Conservation (phyloP, 768 basidiomycete genomes). For the Mycena polygramma region DNA sequence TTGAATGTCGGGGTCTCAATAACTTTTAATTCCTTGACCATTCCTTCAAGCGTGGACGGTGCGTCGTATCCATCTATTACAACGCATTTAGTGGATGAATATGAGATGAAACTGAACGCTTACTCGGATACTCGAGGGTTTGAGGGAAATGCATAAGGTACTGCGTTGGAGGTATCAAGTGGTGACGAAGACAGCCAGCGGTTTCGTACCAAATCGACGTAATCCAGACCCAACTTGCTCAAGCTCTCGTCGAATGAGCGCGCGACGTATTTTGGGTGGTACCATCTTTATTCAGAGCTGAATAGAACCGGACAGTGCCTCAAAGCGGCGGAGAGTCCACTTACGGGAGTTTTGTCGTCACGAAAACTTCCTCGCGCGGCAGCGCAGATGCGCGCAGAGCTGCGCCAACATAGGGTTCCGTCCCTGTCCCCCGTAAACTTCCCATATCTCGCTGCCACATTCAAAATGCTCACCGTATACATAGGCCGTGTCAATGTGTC, state of each 20-base stretch:
- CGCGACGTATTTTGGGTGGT: slow-evolving; percentile 54
- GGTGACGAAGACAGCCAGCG: neutral
- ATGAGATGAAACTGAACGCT: neutral
- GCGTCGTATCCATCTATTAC: slow-evolving; percentile 32
- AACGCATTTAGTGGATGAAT: neutral
- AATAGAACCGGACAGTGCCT: slow-evolving; percentile 51
- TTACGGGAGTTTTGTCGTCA: slow-evolving; percentile 64
- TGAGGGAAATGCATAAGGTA: slow-evolving; percentile 69
- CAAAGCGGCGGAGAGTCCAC: too few species aligned
- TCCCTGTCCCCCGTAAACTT: slow-evolving; percentile 38
- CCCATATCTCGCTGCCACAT: neutral
- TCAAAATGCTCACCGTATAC: slow-evolving; percentile 44
- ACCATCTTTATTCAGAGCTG: slow-evolving; percentile 43
- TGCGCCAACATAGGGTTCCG: slow-evolving; percentile 57
- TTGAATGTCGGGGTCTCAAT: slow-evolving; percentile 52
- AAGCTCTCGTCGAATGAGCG: slow-evolving; percentile 59
- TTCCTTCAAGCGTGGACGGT: slow-evolving; percentile 51
- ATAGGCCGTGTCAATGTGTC: slow-evolving; percentile 57
- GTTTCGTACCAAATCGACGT: slow-evolving; percentile 60
- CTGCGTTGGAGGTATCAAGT: slow-evolving; percentile 40
- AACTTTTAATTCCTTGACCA: slow-evolving; percentile 38
- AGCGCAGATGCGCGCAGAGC: slow-evolving; percentile 62
- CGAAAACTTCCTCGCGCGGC: slow-evolving; percentile 61
- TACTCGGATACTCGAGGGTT: slow-evolving; percentile 48
- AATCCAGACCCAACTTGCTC: slow-evolving; percentile 54